Conservation (phyloP, 768 basidiomycete genomes). For the Tulasnella sp. region DNA sequence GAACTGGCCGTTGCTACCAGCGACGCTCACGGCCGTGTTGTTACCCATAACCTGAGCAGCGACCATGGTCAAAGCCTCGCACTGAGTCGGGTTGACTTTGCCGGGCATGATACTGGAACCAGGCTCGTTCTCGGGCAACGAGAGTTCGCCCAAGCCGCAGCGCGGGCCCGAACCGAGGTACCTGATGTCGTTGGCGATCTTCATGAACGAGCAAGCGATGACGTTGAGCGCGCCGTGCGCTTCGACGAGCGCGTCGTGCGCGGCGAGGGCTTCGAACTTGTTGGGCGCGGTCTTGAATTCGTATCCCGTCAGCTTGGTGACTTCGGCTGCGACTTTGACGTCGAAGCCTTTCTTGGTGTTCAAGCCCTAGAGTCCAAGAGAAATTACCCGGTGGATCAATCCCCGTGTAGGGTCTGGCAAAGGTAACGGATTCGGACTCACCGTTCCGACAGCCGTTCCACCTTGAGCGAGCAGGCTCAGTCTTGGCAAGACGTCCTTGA, state of each 20-base stretch:
- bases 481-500: constrained; percentile 74
- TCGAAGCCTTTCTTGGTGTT: constrained; percentile 98
- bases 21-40: constrained; percentile 85
- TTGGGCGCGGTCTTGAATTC: constrained; percentile 95
- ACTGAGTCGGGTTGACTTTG: constrained; percentile 99
- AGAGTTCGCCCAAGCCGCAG: constrained; percentile 92
- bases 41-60: constrained; percentile 98
- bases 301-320: constrained; percentile 83
- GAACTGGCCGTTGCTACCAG: constrained; percentile 93
- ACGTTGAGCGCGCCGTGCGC: constrained; percentile 95
- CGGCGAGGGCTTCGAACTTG: constrained; percentile 98
- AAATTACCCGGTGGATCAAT: too few relatives aligned
- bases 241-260: constrained; percentile 98
- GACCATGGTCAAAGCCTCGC: constrained; percentile 98
- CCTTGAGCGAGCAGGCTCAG: constrained; percentile 89
- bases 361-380: constrained; percentile 55
- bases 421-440: too few relatives aligned
- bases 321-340: constrained; percentile 83
- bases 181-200: constrained; percentile 98
- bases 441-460: constrained; percentile 97
- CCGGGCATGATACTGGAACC: constrained; percentile 99
- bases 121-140: constrained; percentile 95
- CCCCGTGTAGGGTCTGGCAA: too few relatives aligned
- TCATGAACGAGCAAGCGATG: constrained; percentile 95
- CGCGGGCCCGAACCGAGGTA: constrained; percentile 96